Evolutionary conservation across 768 basidiomycete species (phyloP), one percentile per base, ranked within the genome.

Genomic region (Kwoniella botswanensis): DNA sequence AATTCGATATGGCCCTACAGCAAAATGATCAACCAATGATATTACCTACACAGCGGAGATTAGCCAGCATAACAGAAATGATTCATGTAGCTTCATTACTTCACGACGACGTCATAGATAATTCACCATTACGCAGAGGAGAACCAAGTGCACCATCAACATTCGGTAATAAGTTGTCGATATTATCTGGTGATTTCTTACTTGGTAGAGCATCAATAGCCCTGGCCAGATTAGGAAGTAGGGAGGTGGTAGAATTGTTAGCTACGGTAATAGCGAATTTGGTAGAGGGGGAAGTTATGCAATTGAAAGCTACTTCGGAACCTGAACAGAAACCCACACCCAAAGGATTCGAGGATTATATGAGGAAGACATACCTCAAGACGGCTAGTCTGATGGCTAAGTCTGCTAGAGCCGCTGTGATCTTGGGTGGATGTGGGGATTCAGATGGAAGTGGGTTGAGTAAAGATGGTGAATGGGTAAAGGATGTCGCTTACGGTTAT

Each of bases 41-140:
- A 56, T 88, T 99, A 6, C 93, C 96, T 17, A 90, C 94, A 1
- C 97, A 99, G 84, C 85, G 91, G 41, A 91, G 95, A 41, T 89
- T 99, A 43, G 96, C 95, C 4, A 94, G 96, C 79, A 95, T 99
- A 55, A 90, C 93, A 63, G 97, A 99, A 83, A 97, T 98, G 94
- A 92, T 99, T 59, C 94, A 98, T 81, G 91, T 98, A 71, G 95
- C 97, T 26, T 94, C 92, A 3, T 87, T 94, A 11, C 86, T 99
- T 18, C 96, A 98, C 82, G 93, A 98, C 86, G 91, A 92, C 77
- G 93, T 98, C 63, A 88, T 91, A 69, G 91, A 93, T 85, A 84
- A 84, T 71, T 88, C 91, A 0, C 86, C 90, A 9, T 88, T 93
- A 6, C 90, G 94, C 6, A 87, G 95, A 0, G 87, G 88, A 13